phyloP scores from a whole-genome alignment of 2,329 filamentous ascomycete genomes.

The Paecilomyces niveus region DNA sequence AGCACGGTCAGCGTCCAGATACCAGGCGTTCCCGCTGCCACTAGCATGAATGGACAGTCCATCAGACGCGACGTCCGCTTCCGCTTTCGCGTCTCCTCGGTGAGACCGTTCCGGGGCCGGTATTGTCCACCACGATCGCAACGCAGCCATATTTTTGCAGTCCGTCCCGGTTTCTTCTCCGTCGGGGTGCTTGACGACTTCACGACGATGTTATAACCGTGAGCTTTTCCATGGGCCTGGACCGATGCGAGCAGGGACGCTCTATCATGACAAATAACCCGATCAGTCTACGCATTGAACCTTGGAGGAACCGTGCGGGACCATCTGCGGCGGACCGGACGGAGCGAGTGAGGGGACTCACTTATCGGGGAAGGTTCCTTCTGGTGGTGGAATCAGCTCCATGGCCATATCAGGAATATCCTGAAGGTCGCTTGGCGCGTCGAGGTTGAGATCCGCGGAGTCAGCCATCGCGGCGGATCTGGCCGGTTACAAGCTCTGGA shows the following conservation, averaged over 20 bases:
- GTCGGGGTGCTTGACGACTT: conserved; percentile 41
- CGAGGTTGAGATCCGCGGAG: conserved; percentile 35
- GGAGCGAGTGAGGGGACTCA: conserved; percentile 11
- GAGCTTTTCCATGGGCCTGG: conserved; percentile 34
- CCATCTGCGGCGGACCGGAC: neutral
- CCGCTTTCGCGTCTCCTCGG: conserved; percentile 38
- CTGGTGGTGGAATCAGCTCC: conserved; percentile 35
- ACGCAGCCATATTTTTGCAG: conserved; percentile 38
- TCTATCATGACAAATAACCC: conserved; percentile 12
- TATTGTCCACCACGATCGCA: conserved; percentile 40
- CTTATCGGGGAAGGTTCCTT: conserved; percentile 40
- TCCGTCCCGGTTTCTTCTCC: conserved; percentile 38
- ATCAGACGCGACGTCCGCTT: conserved; percentile 37
- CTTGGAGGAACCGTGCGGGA: neutral
- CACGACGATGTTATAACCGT: conserved; percentile 39
- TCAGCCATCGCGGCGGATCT: conserved; percentile 30
- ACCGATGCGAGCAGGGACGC: conserved; percentile 32
- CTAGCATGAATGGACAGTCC: conserved; percentile 40
- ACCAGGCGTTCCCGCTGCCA: conserved; percentile 36
- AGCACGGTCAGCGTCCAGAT: conserved; percentile 38
- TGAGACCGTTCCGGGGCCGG: conserved; percentile 38
- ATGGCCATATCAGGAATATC: conserved; percentile 38
- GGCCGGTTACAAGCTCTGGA: conserved; percentile 9
- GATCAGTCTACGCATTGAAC: neutral
- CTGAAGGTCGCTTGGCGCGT: conserved; percentile 39